Conservation (phyloP, 495 filamentous ascomycete genomes). For the Astrocystis sublimbata region DNA sequence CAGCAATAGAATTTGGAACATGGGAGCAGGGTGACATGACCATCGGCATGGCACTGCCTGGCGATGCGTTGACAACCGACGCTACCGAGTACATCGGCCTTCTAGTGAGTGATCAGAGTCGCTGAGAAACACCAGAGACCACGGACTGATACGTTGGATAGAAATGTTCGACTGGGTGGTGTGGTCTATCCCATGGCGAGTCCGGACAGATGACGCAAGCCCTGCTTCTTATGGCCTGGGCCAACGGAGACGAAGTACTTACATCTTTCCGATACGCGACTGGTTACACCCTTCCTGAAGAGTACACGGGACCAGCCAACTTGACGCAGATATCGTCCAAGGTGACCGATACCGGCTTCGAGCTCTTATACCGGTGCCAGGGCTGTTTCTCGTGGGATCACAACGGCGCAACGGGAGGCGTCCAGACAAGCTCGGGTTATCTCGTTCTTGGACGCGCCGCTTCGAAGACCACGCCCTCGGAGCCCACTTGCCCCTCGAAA, state of each 20-base stretch:
- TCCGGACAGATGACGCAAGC: constrained; percentile 59
- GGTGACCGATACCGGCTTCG: constrained; percentile 54
- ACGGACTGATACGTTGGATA: constrained; percentile 14
- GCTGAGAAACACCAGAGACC: not conserved
- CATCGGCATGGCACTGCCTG: constrained; percentile 59
- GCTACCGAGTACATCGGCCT: constrained; percentile 61
- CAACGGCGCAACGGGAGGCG: constrained; percentile 45
- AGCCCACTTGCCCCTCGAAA: constrained; percentile 36
- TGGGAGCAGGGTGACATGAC: constrained; percentile 43
- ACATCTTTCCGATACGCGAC: constrained; percentile 61
- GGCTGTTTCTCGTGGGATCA: constrained; percentile 63
- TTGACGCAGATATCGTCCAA: constrained; percentile 57
- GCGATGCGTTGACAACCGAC: constrained; percentile 50
- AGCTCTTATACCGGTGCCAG: constrained; percentile 63
- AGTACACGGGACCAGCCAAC: constrained; percentile 63
- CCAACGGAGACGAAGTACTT: constrained; percentile 49
- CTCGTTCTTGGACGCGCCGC: constrained; percentile 50
- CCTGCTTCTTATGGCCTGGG: constrained; percentile 61
- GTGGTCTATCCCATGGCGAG: constrained; percentile 55
- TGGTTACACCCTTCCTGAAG: constrained; percentile 57
- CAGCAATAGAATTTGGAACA: constrained; percentile 47
- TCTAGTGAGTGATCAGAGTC: constrained; percentile 38
- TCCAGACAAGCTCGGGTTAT: constrained; percentile 36
- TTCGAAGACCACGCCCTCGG: constrained; percentile 32
- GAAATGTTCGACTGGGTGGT: constrained; percentile 52